These are phyloP conservation scores for Brasenia schreberi DNA, from an alignment of 164 flowering plant species.

Conservation along the genomic window DNA sequence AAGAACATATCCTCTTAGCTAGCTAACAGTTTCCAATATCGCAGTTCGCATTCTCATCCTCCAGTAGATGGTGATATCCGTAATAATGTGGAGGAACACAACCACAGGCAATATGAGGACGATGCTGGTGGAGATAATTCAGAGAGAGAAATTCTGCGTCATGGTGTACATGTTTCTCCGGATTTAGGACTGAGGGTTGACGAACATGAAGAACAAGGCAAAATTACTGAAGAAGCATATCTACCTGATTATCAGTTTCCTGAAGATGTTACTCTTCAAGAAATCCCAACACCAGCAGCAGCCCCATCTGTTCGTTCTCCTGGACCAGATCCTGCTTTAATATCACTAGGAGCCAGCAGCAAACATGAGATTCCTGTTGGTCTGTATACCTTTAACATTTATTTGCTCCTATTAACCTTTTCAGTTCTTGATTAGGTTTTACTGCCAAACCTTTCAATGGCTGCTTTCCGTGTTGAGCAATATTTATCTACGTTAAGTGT, in stretches of 20 bases:
- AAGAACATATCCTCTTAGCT: background rate
- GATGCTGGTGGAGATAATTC: constrained; percentile 20
- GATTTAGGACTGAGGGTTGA: background rate
- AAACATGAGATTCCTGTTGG: background rate
- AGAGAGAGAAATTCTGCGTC: constrained; percentile 49
- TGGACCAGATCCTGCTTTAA: background rate
- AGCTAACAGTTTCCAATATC: background rate
- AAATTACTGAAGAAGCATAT: background rate
- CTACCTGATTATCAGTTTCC: background rate
- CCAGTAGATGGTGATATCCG: constrained; percentile 7
- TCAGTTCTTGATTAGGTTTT: background rate
- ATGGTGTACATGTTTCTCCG: constrained; percentile 16
- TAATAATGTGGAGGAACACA: constrained; percentile 13
- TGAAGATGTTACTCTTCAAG: background rate
- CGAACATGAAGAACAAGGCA: background rate
- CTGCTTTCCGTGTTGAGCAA: too few relatives aligned
- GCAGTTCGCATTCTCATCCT: constrained; percentile 16
- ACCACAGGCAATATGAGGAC: constrained; percentile 10
- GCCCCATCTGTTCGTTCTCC: background rate
- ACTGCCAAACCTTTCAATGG: background rate
- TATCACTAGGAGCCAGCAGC: background rate
- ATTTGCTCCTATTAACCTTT: background rate
- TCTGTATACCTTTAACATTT: background rate
- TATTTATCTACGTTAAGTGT: too few relatives aligned
- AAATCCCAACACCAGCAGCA: background rate